These are phyloP conservation scores for Aspergillus ruber DNA, from an alignment of 2,329 filamentous ascomycete species.

Conservation along the genomic window DNA sequence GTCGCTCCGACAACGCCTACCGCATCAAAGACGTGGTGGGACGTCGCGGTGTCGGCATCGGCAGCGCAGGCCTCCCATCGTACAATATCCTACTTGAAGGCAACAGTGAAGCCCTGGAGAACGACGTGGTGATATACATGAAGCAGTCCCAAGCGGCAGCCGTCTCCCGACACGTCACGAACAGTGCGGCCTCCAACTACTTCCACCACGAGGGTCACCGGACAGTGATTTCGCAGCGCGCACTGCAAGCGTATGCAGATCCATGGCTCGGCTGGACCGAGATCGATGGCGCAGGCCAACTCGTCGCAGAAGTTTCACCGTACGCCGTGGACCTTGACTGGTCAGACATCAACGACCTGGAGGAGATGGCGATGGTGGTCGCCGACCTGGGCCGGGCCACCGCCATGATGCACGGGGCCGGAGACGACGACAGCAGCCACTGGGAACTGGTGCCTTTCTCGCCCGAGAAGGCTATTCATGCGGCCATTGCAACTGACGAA, in stretches of 20 bases:
- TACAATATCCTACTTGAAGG: conserved; percentile 13
- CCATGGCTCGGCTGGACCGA: conserved; percentile 16
- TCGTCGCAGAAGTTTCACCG: conserved; percentile 15
- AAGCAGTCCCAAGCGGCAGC: conserved; percentile 10
- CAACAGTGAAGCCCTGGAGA: conserved; percentile 12
- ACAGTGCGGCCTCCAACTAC: conserved; percentile 6
- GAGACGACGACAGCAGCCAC: conserved; percentile 10
- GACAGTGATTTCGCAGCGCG: conserved; percentile 14
- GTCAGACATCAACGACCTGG: conserved; percentile 12
- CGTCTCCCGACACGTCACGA: conserved; percentile 6
- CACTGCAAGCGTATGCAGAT: conserved; percentile 12
- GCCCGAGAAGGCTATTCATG: conserved; percentile 9
- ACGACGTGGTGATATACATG: conserved; percentile 14
- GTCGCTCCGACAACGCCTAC: neutral
- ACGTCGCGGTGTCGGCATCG: conserved; percentile 12
- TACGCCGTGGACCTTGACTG: conserved; percentile 15
- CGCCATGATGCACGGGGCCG: conserved; percentile 14
- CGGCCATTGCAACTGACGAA: conserved; percentile 5
- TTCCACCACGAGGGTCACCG: conserved; percentile 13
- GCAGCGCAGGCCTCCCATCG: conserved; percentile 12
- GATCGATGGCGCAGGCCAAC: conserved; percentile 12
- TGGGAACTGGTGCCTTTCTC: conserved; percentile 13
- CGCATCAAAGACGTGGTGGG: conserved; percentile 11
- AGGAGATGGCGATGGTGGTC: conserved; percentile 9
- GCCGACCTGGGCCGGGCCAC: conserved; percentile 12